Conservation (phyloP, 768 basidiomycete species). For the Cystobasidium tubakii region DNA sequence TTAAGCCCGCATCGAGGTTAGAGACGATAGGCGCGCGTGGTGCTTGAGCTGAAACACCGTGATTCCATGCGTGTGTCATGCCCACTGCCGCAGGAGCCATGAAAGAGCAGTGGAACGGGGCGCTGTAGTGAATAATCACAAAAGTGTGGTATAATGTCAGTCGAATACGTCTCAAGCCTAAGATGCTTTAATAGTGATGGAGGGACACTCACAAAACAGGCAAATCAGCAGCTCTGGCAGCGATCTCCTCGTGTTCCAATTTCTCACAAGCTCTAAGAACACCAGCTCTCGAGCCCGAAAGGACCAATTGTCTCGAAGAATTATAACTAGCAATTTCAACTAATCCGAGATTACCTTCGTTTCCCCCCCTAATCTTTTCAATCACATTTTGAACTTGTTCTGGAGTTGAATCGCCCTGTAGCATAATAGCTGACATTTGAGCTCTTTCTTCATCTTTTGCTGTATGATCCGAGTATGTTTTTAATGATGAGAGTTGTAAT, state of each 20-base stretch:
- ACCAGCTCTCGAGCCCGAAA: conserved; percentile 44
- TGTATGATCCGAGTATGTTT: conserved; percentile 39
- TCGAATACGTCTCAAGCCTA: too few relatives aligned
- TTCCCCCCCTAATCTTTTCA: conserved; percentile 19
- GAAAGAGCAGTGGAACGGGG: conserved; percentile 46
- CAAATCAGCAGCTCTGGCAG: conserved; percentile 44
- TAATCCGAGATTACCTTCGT: conserved; percentile 35
- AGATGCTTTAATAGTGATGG: not conserved
- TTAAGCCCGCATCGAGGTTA: conserved; percentile 41
- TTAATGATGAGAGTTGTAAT: conserved; percentile 42
- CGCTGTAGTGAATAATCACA: conserved; percentile 33
- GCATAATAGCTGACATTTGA: conserved; percentile 46
- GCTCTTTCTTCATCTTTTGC: conserved; percentile 39
- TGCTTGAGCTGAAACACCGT: conserved; percentile 36
- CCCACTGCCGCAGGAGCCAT: conserved; percentile 44
- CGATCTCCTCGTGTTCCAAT: conserved; percentile 42
- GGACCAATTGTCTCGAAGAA: conserved; percentile 44
- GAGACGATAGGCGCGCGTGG: conserved; percentile 43
- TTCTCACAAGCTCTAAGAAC: conserved; percentile 43
- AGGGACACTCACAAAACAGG: conserved; percentile 38
- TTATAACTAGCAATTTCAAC: conserved; percentile 47
- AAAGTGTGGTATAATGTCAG: too few relatives aligned
- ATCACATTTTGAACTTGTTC: conserved; percentile 41
- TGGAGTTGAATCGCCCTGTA: conserved; percentile 39
- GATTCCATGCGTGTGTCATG: conserved; percentile 42